Evolutionary conservation across 306 rosid genomes (phyloP), one percentile per base, ranked within the genome.

Genomic region (Rubus parviflorus): DNA sequence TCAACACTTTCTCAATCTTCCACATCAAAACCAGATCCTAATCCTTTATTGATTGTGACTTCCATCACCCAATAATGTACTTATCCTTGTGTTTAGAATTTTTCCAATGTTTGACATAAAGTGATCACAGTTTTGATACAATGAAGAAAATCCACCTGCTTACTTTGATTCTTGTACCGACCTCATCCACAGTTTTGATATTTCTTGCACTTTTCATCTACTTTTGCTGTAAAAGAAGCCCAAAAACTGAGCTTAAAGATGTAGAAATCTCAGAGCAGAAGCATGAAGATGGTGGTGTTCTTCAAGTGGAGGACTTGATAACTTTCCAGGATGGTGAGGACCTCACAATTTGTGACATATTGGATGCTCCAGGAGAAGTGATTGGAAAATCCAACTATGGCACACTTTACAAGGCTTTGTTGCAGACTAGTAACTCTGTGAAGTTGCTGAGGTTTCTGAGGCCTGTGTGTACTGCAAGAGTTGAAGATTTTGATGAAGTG

Each of bases 361-460:
- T 96, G 69, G 99, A 96, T 75, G 99, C 99, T 86, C 98, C 99
- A 0, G 99, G 99, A 0, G 99, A 96, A 78, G 99, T 96, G 45
- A 92, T 93, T 73, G 99, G 99, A 10, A 96, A 96, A 75, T 93
- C 99, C 42, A 86, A 86, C 81, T 85, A 85, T 86, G 97, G 98
- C 0, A 96, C 99, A 10, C 61, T 96, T 76, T 96, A 96, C 56
- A 88, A 93, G 87, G 98, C 99, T 4, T 84, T 92, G 56, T 81
- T 96, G 83, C 99, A 88, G 81, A 61, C 83, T 48, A 86, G 90
- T 66, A 87, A 82, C 60, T 77, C 87, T 16, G 89, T 91, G 80
- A 88, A 90, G 89, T 71, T 96, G 71, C 77, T 96, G 62, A 86
- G 99, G 91, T 96, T 96, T 83, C 64, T 96, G 77, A 89, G 99